These are phyloP conservation scores for Quercus bicolor DNA, from an alignment of 306 rosid species.

Conservation along the genomic window DNA sequence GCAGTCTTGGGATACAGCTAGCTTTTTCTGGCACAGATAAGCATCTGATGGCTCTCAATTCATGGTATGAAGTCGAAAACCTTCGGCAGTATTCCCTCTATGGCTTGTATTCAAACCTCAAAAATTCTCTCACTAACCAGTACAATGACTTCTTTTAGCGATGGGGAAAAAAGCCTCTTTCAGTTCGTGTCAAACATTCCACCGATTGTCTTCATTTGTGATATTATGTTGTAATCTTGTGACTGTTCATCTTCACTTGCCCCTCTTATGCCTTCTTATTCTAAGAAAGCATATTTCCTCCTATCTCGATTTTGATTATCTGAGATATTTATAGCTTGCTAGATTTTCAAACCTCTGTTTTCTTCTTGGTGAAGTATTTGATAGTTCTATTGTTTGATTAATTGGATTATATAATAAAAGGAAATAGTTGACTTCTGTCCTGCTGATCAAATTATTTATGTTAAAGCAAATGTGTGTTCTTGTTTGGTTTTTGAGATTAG, in stretches of 20 bases:
- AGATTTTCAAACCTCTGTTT: neutral
- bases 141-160: constrained; percentile 48
- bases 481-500: neutral
- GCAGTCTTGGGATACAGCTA: constrained; percentile 64
- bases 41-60: constrained; percentile 58
- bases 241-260: neutral
- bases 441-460: neutral
- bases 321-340: neutral
- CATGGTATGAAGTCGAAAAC: constrained; percentile 77
- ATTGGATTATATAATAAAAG: too few relatives aligned
- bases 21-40: constrained; percentile 73
- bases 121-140: constrained; percentile 58
- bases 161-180: too few relatives aligned
- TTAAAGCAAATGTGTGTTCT: neutral
- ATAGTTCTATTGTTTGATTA: neutral
- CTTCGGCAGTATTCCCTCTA: constrained; percentile 64
- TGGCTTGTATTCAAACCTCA: constrained; percentile 60
- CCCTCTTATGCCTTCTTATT: neutral
- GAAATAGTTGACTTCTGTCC: neutral
- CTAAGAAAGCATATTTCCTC: neutral
- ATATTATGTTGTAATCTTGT: constrained; percentile 10
- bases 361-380: neutral
- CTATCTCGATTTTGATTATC: neutral
- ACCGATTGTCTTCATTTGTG: constrained; percentile 2
- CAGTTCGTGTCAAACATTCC: neutral